Base-by-base conservation (phyloP, 176 grass and related monocot genomes). In the Cenchrus purpureus region DNA sequence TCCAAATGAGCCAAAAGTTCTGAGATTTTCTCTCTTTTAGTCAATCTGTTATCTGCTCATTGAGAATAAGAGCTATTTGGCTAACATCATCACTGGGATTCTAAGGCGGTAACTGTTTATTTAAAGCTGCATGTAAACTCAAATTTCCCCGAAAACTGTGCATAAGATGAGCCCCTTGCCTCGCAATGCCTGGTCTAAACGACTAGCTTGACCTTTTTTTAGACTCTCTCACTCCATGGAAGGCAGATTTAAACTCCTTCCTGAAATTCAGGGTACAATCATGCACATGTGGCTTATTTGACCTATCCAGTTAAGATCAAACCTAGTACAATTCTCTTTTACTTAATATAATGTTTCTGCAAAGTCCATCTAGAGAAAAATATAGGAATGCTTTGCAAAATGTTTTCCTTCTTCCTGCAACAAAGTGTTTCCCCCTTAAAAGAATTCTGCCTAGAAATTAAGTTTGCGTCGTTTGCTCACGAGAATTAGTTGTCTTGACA, bases 401-500 rank as follows among this genome's bases (percentile, higher is more conserved):
- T 31, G 0, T 32, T 53, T 3, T 69, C 9, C 6, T 77, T 19
- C 6, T 76, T 20, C 9, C 74, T 40, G 51, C 40, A 56, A 75
- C 46, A 73, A 17, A 52, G 16, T 37, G 7, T 61, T 44, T 6
- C 2, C 11, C 44, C 11, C 13, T 54, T 4, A 81, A 25, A 52
- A 43, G 12, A 1, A 28, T 69, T 3, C 9, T 46, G 34, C 58
- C 44, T 43, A 50, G 19, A 57, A 71, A 79, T 46, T 59, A 65
- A 71, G 42, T 76, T 63, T 86, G 20, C 28, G 17, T 25, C 56
- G 65, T 70, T 19, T 66, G 14, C 70, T 81, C 20, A 49, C 53
- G 53, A 57, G 42, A 68, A 53, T 68, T 84, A 29, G n/a, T 87
- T 84, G 10, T 85, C 55, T 90, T 44, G 29, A 54, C 69, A 98